Evolutionary conservation across 2,329 filamentous ascomycete genomes (phyloP).

Genomic region (Acephala macrosclerotiorum): DNA sequence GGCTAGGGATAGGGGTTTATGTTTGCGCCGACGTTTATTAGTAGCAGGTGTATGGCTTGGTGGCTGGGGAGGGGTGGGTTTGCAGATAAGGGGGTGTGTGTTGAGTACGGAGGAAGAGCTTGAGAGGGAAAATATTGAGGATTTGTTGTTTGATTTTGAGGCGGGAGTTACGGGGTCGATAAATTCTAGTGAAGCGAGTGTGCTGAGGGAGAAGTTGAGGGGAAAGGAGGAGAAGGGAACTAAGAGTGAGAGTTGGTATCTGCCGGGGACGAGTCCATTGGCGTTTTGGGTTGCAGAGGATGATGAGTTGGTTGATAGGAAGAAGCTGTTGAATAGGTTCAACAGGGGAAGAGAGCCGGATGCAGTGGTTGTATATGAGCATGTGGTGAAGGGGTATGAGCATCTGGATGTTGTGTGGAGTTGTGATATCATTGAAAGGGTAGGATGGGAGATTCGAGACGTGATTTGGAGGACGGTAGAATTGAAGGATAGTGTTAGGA

Average conservation of each 20-base stretch:
- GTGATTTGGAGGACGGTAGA: conserved; percentile 11
- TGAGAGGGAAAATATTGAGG: conserved; percentile 60
- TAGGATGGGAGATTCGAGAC: conserved; percentile 10
- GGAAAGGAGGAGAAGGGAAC: conserved; percentile 2
- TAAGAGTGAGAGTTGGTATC: conserved; percentile 3
- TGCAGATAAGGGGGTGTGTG: conserved; percentile 83
- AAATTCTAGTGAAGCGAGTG: neutral
- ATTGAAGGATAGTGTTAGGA: conserved; percentile 9
- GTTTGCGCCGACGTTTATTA: conserved; percentile 89
- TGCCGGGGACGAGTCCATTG: conserved; percentile 9
- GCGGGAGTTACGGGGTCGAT: neutral
- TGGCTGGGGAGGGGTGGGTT: conserved; percentile 91
- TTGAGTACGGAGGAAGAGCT: conserved; percentile 78
- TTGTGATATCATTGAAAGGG: conserved; percentile 18
- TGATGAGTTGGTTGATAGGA: conserved; percentile 16
- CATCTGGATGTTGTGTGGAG: conserved; percentile 19
- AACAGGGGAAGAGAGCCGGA: conserved; percentile 15
- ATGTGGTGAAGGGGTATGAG: conserved; percentile 11
- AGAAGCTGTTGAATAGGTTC: conserved; percentile 19
- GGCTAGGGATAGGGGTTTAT: conserved; percentile 85
- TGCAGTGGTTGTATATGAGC: conserved; percentile 3
- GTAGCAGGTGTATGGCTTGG: conserved; percentile 90
- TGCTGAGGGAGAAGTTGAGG: neutral
- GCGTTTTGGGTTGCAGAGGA: conserved; percentile 18
- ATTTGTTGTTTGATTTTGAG: conserved; percentile 42